These are phyloP conservation scores for Phytophthora cactorum DNA, from an alignment of 352 stramenopile genomes.

Conservation along the genomic window DNA sequence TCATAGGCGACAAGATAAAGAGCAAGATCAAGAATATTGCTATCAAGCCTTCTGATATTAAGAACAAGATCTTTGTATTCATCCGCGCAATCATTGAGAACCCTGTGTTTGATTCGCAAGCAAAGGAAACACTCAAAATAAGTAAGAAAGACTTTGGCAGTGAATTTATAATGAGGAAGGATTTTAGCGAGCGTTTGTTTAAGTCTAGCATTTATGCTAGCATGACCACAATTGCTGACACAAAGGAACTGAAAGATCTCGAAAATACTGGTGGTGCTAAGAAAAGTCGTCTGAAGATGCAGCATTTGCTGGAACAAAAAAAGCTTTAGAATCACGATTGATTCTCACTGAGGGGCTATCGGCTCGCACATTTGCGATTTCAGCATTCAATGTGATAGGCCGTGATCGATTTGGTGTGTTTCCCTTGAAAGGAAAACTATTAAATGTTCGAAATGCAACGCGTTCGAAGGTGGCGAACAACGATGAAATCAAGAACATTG, in stretches of 20 bases:
- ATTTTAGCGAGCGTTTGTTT: no score
- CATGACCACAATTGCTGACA: no score
- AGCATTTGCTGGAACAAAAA: not conserved
- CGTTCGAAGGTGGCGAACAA: not conserved
- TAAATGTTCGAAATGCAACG: not conserved
- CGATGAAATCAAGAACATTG: not conserved
- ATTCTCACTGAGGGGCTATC: not conserved
- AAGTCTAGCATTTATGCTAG: no score
- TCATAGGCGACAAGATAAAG: not conserved
- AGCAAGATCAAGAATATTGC: not conserved
- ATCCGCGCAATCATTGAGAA: not conserved
- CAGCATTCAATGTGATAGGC: not conserved
- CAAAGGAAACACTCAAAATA: no score
- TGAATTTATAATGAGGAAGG: no score
- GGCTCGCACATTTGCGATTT: not conserved
- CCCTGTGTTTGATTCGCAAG: not conserved
- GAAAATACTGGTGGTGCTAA: no score
- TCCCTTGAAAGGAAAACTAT: not conserved
- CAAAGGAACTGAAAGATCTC: no score
- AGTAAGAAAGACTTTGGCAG: no score
- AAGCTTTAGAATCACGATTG: not conserved
- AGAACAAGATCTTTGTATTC: not conserved
- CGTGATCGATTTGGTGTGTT: not conserved
- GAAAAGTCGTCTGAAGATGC: not conserved
- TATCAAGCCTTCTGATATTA: not conserved